Evolutionary conservation across 2,329 filamentous ascomycete genomes (phyloP).

Genomic region (Ilyonectria destructans): DNA sequence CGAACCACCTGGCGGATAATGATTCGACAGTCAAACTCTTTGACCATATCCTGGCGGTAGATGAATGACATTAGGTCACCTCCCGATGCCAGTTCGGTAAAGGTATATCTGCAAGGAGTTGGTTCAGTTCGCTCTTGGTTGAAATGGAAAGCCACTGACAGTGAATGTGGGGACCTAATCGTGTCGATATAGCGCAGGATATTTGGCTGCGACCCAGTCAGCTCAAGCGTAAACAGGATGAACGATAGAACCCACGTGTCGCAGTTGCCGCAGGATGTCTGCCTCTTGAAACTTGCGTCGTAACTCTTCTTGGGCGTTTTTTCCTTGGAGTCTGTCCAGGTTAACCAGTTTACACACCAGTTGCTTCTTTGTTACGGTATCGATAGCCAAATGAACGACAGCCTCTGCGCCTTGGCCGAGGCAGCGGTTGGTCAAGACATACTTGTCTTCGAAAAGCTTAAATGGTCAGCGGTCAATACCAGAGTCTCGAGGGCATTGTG

Average conservation of each 20-base stretch:
- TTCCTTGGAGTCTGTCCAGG: constrained; percentile 56
- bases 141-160: constrained; percentile 55
- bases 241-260: constrained; percentile 62
- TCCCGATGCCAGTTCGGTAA: constrained; percentile 71
- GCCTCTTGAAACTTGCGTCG: constrained; percentile 65
- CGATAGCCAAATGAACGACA: constrained; percentile 58
- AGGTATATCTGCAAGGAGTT: constrained; percentile 62
- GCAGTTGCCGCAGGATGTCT: constrained; percentile 67
- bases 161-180: constrained; percentile 62
- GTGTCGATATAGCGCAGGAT: constrained; percentile 68
- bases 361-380: constrained; percentile 70
- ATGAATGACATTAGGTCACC: constrained; percentile 70
- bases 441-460: constrained; percentile 55
- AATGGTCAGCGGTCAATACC: not conserved
- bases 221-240: constrained; percentile 1
- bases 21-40: constrained; percentile 61
- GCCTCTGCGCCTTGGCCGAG: constrained; percentile 59
- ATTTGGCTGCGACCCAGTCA: constrained; percentile 63
- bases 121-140: not conserved
- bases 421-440: constrained; percentile 54
- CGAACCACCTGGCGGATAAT: constrained; percentile 65
- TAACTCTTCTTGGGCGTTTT: constrained; percentile 48
- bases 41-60: constrained; percentile 53
- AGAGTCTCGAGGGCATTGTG: no score
- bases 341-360: constrained; percentile 80